Evolutionary conservation across 495 filamentous ascomycete species (phyloP).

Genomic region (Margaritispora aquatica): DNA sequence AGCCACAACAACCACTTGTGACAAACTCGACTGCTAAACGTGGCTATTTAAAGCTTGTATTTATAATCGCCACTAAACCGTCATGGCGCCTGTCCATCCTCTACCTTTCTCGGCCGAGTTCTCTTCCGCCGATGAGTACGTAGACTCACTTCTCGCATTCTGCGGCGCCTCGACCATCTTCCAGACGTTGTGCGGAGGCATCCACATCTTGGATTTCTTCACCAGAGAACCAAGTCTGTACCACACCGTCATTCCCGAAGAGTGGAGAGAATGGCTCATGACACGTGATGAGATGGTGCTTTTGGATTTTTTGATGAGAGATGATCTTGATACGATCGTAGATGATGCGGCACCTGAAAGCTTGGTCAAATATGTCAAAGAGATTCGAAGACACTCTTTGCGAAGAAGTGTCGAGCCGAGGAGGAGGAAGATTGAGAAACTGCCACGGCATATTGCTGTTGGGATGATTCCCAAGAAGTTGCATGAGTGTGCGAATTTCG

Average conservation of each 20-base stretch:
- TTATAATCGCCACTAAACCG: too few relatives aligned
- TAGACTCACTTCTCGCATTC: constrained; percentile 72
- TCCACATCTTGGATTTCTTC: constrained; percentile 95
- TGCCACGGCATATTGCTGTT: constrained; percentile 66
- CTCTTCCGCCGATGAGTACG: constrained; percentile 59
- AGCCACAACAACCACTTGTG: too few relatives aligned
- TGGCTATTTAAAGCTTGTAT: too few relatives aligned
- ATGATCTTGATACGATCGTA: constrained; percentile 48
- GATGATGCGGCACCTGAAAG: constrained; percentile 50
- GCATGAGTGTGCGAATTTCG: constrained; percentile 75
- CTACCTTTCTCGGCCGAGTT: constrained; percentile 56
- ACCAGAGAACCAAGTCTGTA: constrained; percentile 78
- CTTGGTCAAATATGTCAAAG: constrained; percentile 65
- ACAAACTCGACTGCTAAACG: too few relatives aligned
- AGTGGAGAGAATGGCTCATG: constrained; percentile 77
- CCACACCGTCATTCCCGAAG: constrained; percentile 59
- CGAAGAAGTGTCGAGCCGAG: constrained; percentile 47
- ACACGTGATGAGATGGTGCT: constrained; percentile 62
- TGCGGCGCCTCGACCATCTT: constrained; percentile 70
- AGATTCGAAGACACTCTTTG: constrained; percentile 66
- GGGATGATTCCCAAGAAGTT: constrained; percentile 97
- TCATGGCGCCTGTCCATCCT: constrained; percentile 41
- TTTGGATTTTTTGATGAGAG: constrained; percentile 70
- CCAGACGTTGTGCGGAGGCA: constrained; percentile 81
- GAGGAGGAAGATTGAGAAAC: constrained; percentile 36